Conservation (phyloP, 768 basidiomycete genomes). For the Lentinula sp. region DNA sequence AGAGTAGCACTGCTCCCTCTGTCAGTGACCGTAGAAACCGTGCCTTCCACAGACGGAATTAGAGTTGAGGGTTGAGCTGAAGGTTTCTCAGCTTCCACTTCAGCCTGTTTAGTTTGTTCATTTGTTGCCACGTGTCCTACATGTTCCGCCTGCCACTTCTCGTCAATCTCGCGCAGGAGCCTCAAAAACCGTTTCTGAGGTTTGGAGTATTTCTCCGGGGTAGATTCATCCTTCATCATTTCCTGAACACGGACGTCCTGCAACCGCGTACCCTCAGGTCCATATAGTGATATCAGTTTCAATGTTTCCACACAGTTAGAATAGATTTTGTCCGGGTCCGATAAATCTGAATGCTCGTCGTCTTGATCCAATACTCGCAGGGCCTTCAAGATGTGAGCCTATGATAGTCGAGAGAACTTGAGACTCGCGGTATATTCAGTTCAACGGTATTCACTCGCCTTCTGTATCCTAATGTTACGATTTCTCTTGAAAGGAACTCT, state of each 20-base stretch:
- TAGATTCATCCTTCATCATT: constrained; percentile 41
- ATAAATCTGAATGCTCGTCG: constrained; percentile 27
- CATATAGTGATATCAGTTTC: constrained; percentile 48
- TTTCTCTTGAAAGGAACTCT: constrained; percentile 31
- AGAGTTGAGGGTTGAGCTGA: not conserved
- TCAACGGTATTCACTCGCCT: constrained; percentile 26
- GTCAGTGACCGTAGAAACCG: not conserved
- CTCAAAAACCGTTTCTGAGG: constrained; percentile 41
- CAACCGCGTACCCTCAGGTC: constrained; percentile 42
- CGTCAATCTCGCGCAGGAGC: constrained; percentile 43
- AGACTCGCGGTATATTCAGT: not conserved
- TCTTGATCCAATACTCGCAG: constrained; percentile 33
- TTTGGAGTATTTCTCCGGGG: constrained; percentile 37
- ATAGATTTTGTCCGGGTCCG: not conserved
- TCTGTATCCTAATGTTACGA: constrained; percentile 31
- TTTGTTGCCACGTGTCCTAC: not conserved
- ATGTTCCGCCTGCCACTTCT: constrained; percentile 29
- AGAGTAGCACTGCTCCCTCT: not conserved
- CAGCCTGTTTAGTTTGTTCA: not conserved
- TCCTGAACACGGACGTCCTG: constrained; percentile 44
- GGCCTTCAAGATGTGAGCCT: constrained; percentile 51
- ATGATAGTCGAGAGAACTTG: not conserved
- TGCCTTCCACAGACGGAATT: not conserved
- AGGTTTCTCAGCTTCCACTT: not conserved
- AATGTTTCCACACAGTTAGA: constrained; percentile 46